Percentiles rank a stretch among this genome's conserved stretches.
Conservation (phyloP, 1,284 basidiomycete genomes). For the Boletus holoroseus region DNA sequence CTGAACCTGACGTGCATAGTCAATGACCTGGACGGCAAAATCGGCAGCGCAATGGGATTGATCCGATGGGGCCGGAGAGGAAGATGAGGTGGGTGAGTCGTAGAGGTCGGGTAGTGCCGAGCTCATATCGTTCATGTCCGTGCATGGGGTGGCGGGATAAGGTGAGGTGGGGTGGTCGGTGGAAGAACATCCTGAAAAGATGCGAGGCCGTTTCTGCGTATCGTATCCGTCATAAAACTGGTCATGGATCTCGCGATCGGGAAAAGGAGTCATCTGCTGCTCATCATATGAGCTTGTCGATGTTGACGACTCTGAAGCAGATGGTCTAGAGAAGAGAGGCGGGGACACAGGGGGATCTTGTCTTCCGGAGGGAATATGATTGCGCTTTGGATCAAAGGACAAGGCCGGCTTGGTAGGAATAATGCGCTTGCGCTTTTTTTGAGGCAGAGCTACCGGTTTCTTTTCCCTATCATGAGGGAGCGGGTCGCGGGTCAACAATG, state of each 20-base stretch:
- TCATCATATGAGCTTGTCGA: slow-evolving; percentile 14
- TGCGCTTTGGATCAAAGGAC: slow-evolving; percentile 20
- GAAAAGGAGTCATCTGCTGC: slow-evolving; percentile 2
- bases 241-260: slow-evolving; percentile 9
- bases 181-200: slow-evolving; percentile 10
- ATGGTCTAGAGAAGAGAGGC: slow-evolving; percentile 4
- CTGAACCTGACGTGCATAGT: slow-evolving; percentile 2
- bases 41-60: slow-evolving; percentile 21
- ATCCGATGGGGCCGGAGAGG: slow-evolving; percentile 25
- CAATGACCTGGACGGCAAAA: slow-evolving; percentile 1
- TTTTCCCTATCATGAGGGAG: slow-evolving; percentile 26
- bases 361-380: slow-evolving; percentile 21
- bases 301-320: slow-evolving; percentile 10
- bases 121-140: slow-evolving; percentile 16
- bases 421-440: slow-evolving; percentile 26
- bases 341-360: slow-evolving; percentile 18
- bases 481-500: slow-evolving; percentile 23
- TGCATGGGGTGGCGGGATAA: slow-evolving; percentile 12
- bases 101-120: slow-evolving; percentile 12
- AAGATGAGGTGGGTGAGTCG: slow-evolving; percentile 27
- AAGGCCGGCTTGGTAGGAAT: slow-evolving; percentile 19
- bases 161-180: slow-evolving; percentile 5
- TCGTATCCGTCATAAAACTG: slow-evolving; percentile 13
- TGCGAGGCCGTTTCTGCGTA: slow-evolving; percentile 14
- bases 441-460: slow-evolving; percentile 14